Conservation (phyloP, 768 basidiomycete genomes). For the Amanita subjunquillea region DNA sequence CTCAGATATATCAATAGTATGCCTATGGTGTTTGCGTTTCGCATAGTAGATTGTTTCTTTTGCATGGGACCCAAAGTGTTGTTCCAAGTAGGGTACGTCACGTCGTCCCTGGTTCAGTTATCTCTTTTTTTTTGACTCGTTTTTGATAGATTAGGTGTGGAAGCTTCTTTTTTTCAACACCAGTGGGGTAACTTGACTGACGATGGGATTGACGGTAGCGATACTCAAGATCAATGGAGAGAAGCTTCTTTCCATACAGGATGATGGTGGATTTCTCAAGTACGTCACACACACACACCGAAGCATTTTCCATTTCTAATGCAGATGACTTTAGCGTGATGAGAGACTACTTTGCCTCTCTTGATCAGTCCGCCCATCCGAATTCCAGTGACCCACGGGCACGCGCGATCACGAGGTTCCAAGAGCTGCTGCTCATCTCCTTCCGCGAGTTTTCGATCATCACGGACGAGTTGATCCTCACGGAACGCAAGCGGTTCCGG, state of each 20-base stretch:
- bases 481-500: constrained; percentile 79
- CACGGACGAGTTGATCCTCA: constrained; percentile 86
- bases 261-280: constrained; percentile 96
- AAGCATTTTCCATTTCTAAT: too few relatives aligned
- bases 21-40: constrained; percentile 97
- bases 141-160: constrained; percentile 43
- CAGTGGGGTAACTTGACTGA: constrained; percentile 9
- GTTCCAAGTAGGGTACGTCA: constrained; percentile 91
- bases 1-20: constrained; percentile 81
- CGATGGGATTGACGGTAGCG: constrained; percentile 31
- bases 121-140: constrained; percentile 8
- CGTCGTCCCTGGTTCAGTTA: constrained; percentile 16
- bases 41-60: constrained; percentile 96
- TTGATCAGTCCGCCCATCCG: constrained; percentile 92
- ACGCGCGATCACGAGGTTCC: constrained; percentile 93
- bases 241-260: constrained; percentile 82
- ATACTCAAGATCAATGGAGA: constrained; percentile 98
- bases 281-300: constrained; percentile 20
- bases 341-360: constrained; percentile 88
- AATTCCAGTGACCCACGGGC: constrained; percentile 78
- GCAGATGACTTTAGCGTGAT: constrained; percentile 50
- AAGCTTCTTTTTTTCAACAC: neutral
- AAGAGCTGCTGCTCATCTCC: constrained; percentile 91
- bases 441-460: constrained; percentile 97
- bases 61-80: constrained; percentile 98